A percentile compares a stretch with the other conserved stretches of the same genome.
phyloP scores from a whole-genome alignment of 1,139 yeast species.

The Taphrina populina region DNA sequence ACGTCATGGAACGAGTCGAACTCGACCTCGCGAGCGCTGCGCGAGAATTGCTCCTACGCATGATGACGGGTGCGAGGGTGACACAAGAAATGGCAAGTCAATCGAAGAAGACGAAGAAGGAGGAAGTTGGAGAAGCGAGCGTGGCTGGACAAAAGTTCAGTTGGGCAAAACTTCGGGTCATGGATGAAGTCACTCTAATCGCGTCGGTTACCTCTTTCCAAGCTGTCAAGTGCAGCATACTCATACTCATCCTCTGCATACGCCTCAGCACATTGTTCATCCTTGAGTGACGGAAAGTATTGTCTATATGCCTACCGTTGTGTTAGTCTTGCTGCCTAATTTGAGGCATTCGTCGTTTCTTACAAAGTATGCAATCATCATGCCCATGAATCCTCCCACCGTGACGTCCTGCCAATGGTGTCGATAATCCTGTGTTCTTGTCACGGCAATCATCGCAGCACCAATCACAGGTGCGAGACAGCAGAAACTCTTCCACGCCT shows the following conservation, averaged over 20 bases:
- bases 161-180: background rate
- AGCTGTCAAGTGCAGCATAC: slow-evolving; percentile 9
- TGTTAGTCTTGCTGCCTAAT: background rate
- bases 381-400: slow-evolving; percentile 27
- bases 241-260: slow-evolving; percentile 8
- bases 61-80: background rate
- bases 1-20: slow-evolving; percentile 17
- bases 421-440: slow-evolving; percentile 55
- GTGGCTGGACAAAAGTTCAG: background rate
- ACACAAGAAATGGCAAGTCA: background rate
- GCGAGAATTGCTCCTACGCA: slow-evolving; percentile 20
- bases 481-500: slow-evolving; percentile 57
- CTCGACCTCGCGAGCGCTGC: slow-evolving; percentile 19
- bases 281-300: slow-evolving; percentile 26
- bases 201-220: slow-evolving; percentile 13
- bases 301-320: slow-evolving; percentile 25
- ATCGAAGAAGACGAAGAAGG: background rate
- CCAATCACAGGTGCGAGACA: slow-evolving; percentile 53
- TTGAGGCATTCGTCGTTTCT: background rate
- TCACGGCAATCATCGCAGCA: slow-evolving; percentile 64
- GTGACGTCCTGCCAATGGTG: slow-evolving; percentile 34
- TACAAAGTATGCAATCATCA: slow-evolving; percentile 22
- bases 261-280: slow-evolving; percentile 17
- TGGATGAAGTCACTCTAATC: background rate
- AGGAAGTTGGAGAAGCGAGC: background rate